Conservation (phyloP, 257 asterid species). For the Ehretia macrophylla region DNA sequence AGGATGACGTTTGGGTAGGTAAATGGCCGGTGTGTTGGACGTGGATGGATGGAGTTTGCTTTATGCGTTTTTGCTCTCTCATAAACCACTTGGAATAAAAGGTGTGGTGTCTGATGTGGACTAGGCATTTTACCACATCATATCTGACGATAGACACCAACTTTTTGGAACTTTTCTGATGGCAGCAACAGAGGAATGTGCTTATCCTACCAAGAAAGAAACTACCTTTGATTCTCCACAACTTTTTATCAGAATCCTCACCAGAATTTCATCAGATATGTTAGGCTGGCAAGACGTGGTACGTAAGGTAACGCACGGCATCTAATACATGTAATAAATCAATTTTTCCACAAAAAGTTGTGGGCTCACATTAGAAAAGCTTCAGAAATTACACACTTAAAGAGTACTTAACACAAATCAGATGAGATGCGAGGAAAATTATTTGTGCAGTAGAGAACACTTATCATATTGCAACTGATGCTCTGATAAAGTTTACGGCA, state of each 20-base stretch:
- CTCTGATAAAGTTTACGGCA: background rate
- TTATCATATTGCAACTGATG: too few species aligned
- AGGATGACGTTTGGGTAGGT: constrained; percentile 31
- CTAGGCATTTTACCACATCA: constrained; percentile 35
- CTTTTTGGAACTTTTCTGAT: constrained; percentile 25
- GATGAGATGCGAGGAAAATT: background rate
- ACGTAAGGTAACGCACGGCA: background rate
- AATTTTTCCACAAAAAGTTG: background rate
- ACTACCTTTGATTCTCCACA: constrained; percentile 3
- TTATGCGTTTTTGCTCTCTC: constrained; percentile 29
- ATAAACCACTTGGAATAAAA: constrained; percentile 40
- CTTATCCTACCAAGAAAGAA: constrained; percentile 12
- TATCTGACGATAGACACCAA: constrained; percentile 28
- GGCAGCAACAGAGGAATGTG: constrained; percentile 25
- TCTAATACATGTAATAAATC: background rate
- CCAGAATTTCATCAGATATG: background rate
- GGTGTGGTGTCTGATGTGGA: constrained; percentile 16
- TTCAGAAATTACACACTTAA: background rate
- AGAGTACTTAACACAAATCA: background rate
- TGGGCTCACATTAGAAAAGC: background rate
- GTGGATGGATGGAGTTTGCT: constrained; percentile 6
- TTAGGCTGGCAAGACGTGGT: background rate
- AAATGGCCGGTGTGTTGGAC: constrained; percentile 18
- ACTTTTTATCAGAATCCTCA: constrained; percentile 1
- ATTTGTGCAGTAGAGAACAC: background rate